These are phyloP conservation scores for Aspergillus aculeatinus DNA, from an alignment of 2,329 filamentous ascomycete species.

Conservation along the genomic window DNA sequence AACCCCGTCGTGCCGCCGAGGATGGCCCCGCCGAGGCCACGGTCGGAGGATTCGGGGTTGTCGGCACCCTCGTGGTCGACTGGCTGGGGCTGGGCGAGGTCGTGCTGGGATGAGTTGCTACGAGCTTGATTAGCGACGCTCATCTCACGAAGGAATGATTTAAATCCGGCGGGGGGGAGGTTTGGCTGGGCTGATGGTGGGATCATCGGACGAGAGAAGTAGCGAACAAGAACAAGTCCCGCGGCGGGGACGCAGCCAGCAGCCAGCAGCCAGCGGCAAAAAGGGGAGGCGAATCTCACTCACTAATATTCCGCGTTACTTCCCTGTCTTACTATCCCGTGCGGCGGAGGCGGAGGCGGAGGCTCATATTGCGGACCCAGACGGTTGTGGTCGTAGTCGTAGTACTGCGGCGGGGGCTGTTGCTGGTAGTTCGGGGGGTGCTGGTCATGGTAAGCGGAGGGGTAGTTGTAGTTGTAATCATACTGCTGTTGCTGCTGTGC, in stretches of 20 bases:
- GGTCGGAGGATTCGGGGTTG: slow-evolving; percentile 50
- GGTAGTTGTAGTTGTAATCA: slow-evolving; percentile 55
- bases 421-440: slow-evolving; percentile 11
- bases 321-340: slow-evolving; percentile 1
- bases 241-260: too few relatives aligned
- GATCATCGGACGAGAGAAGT: too few relatives aligned
- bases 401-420: background rate
- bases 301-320: slow-evolving; percentile 25
- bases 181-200: too few relatives aligned
- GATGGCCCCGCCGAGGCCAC: slow-evolving; percentile 57
- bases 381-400: slow-evolving; percentile 7
- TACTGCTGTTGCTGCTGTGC: background rate
- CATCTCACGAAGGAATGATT: too few relatives aligned
- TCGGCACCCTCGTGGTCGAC: slow-evolving; percentile 34
- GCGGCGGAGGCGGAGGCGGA: background rate
- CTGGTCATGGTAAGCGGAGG: slow-evolving; percentile 27
- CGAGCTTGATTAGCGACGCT: too few relatives aligned
- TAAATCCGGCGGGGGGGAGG: too few relatives aligned
- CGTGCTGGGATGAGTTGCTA: too few relatives aligned
- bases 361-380: slow-evolving; percentile 11
- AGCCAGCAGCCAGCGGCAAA: too few relatives aligned
- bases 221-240: too few relatives aligned
- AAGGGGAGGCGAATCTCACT: slow-evolving; percentile 5
- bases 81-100: too few relatives aligned
- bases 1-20: slow-evolving; percentile 58